Percentiles rank a stretch among this genome's conserved stretches.
Conservation (phyloP, 768 basidiomycete species). For the Austroboletus festivus region DNA sequence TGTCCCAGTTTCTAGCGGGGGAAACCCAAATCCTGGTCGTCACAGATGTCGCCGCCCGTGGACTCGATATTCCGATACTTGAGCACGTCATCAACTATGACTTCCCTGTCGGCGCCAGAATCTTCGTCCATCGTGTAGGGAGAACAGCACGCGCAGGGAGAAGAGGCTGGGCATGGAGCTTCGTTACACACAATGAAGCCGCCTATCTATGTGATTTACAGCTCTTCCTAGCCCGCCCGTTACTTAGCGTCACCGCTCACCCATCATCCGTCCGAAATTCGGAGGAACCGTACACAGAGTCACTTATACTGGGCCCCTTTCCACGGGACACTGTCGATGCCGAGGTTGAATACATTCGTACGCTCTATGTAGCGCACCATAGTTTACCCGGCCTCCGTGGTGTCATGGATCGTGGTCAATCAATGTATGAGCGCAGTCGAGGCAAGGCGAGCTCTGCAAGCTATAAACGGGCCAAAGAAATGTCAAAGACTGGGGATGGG, state of each 20-base stretch:
- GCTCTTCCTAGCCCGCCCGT: slow-evolving; percentile 81
- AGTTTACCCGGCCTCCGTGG: slow-evolving; percentile 64
- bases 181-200: slow-evolving; percentile 80
- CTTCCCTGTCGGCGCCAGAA: slow-evolving; percentile 88
- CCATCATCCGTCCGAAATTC: slow-evolving; percentile 37
- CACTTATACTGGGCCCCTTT: slow-evolving; percentile 78
- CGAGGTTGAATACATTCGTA: slow-evolving; percentile 76
- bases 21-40: slow-evolving; percentile 85
- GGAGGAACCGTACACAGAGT: slow-evolving; percentile 65
- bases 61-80: slow-evolving; percentile 95
- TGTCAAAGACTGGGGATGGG: slow-evolving; percentile 62
- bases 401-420: slow-evolving; percentile 86
- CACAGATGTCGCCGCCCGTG: slow-evolving; percentile 96
- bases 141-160: slow-evolving; percentile 94
- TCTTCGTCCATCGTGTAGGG: slow-evolving; percentile 96
- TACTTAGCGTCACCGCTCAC: slow-evolving; percentile 45
- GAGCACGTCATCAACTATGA: slow-evolving; percentile 98
- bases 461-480: slow-evolving; percentile 86
- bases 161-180: slow-evolving; percentile 95
- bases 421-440: slow-evolving; percentile 92
- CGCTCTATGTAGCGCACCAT: slow-evolving; percentile 61
- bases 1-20: slow-evolving; percentile 85
- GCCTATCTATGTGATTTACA: slow-evolving; percentile 92
- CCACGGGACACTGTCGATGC: slow-evolving; percentile 76
- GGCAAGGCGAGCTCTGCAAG: slow-evolving; percentile 84